Conservation (phyloP, 306 rosid species). For the Quercus bicolor region DNA sequence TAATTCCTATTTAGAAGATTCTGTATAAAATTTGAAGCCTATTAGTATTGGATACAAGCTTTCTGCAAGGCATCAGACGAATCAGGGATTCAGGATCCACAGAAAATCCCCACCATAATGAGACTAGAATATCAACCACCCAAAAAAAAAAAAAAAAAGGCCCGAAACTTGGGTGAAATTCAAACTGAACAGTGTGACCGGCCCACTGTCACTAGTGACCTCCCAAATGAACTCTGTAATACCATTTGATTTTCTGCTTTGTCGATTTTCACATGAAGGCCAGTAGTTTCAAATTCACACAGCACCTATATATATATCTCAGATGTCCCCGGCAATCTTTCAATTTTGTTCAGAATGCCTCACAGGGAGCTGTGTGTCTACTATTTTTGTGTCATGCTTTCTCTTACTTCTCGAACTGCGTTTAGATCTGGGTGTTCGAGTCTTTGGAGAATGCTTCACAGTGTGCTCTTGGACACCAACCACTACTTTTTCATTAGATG, state of each 20-base stretch:
- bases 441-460: constrained; percentile 56
- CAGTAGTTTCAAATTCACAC: constrained; percentile 37
- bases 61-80: constrained; percentile 34
- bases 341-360: constrained; percentile 57
- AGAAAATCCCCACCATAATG: constrained; percentile 31
- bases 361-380: constrained; percentile 46
- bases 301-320: constrained; percentile 26
- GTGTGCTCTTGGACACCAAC: constrained; percentile 40
- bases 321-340: constrained; percentile 23
- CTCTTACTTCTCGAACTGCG: constrained; percentile 72
- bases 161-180: constrained; percentile 27
- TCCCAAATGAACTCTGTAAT: constrained; percentile 16
- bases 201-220: constrained; percentile 22
- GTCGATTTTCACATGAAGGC: constrained; percentile 32
- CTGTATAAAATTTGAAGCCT: constrained; percentile 40
- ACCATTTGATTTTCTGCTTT: constrained; percentile 31
- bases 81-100: constrained; percentile 19
- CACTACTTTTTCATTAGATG: constrained; percentile 44
- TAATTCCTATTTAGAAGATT: constrained; percentile 43
- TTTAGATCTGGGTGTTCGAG: constrained; percentile 57
- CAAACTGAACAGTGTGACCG: constrained; percentile 37
- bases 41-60: constrained; percentile 43
- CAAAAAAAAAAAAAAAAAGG: constrained; percentile 6
- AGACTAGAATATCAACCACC: constrained; percentile 32
- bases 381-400: constrained; percentile 67